Conservation (phyloP, 805 yeast species). For the Cyberlindnera japonica region DNA sequence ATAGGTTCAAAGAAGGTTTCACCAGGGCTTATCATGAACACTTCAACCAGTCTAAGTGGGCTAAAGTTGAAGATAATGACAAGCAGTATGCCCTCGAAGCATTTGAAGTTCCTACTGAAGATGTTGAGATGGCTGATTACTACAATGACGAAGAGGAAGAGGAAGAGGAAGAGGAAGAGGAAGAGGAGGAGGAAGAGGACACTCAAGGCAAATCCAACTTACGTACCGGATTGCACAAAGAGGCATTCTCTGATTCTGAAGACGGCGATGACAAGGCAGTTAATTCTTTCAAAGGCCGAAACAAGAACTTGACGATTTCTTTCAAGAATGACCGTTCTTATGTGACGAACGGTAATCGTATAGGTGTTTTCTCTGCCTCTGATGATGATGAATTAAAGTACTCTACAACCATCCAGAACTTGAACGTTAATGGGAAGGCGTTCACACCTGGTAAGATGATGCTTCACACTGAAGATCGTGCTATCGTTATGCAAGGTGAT, state of each 20-base stretch:
- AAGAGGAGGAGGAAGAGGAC: conserved; percentile 32
- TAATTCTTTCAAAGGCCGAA: conserved; percentile 37
- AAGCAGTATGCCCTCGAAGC: conserved; percentile 56
- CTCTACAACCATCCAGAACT: conserved; percentile 61
- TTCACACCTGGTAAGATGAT: conserved; percentile 62
- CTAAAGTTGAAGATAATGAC: conserved; percentile 38
- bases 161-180: conserved; percentile 35
- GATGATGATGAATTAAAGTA: conserved; percentile 51
- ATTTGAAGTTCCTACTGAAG: conserved; percentile 39
- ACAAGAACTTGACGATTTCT: conserved; percentile 69
- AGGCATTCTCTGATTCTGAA: conserved; percentile 31
- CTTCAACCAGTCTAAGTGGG: conserved; percentile 49
- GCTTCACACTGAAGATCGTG: conserved; percentile 72
- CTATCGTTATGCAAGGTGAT: conserved; percentile 62
- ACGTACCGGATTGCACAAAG: conserved; percentile 24
- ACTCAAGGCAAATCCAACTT: too few relatives aligned
- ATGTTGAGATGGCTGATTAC: conserved; percentile 31
- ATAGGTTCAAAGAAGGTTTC: conserved; percentile 49
- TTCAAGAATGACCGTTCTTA: conserved; percentile 66
- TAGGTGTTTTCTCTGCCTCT: conserved; percentile 74
- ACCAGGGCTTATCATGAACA: conserved; percentile 60
- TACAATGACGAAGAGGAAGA: conserved; percentile 23
- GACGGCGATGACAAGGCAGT: conserved; percentile 34
- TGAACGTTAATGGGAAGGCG: conserved; percentile 47
- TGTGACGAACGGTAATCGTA: conserved; percentile 72